Evolutionary conservation across 1,284 basidiomycete species (phyloP).

Genomic region (Ganoderma lucidum): DNA sequence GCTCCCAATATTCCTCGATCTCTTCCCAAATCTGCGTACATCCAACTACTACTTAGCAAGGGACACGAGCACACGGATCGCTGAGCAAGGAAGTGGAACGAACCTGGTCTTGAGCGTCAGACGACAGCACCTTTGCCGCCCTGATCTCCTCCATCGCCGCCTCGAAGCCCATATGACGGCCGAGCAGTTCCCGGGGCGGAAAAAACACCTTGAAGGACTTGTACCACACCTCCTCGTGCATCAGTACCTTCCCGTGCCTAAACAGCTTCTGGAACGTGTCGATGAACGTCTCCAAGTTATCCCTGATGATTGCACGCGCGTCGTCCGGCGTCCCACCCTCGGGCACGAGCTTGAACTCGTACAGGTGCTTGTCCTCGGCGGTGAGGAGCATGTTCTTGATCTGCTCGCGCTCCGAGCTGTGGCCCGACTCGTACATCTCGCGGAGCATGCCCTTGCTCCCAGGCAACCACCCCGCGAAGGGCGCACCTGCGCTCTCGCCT

Average conservation of each 20-base stretch:
- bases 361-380: constrained; percentile 9
- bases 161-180: constrained; percentile 14
- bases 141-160: constrained; percentile 11
- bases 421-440: constrained; percentile 1
- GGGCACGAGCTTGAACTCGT: constrained; percentile 13
- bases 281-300: neutral
- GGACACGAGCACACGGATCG: neutral
- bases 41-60: neutral
- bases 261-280: constrained; percentile 6
- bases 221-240: constrained; percentile 21
- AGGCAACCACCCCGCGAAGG: neutral
- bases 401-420: constrained; percentile 8
- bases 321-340: neutral
- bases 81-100: neutral
- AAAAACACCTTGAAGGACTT: constrained; percentile 18
- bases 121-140: neutral
- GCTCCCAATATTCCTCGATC: constrained; percentile 21
- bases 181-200: constrained; percentile 15
- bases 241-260: constrained; percentile 1
- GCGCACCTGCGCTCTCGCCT: too few relatives aligned
- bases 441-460: neutral
- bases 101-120: neutral
- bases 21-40: constrained; percentile 8
- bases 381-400: constrained; percentile 13
- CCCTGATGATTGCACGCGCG: constrained; percentile 10